These are phyloP conservation scores for Entoloma clypeatum DNA, from an alignment of 1,284 basidiomycete species.

Conservation along the genomic window DNA sequence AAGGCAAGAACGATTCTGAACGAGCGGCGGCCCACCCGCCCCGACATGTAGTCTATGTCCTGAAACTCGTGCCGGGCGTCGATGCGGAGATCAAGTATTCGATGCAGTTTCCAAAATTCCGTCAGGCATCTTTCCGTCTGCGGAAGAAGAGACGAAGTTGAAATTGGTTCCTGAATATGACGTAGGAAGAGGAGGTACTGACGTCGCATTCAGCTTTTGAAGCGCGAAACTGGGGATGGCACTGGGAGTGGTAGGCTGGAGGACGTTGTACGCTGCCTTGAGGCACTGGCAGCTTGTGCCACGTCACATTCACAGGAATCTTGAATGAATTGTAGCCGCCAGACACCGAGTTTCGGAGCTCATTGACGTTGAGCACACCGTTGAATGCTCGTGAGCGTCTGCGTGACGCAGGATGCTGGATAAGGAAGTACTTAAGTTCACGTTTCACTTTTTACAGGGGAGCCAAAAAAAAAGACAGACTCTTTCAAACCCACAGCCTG, in stretches of 20 bases:
- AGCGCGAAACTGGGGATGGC: not conserved
- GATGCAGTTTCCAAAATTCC: constrained; percentile 14
- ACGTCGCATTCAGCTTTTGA: constrained; percentile 12
- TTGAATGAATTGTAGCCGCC: not conserved
- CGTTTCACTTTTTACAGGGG: not conserved
- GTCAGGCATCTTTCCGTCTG: constrained; percentile 14
- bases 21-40: too few species aligned
- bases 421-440: not conserved
- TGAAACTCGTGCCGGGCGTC: too few species aligned
- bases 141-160: not conserved
- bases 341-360: constrained; percentile 4
- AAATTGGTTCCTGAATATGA: not conserved
- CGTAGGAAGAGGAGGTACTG: constrained; percentile 1
- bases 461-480: constrained; percentile 11
- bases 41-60: too few species aligned
- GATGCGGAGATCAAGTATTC: not conserved
- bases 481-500: constrained; percentile 17
- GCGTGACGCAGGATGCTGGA: constrained; percentile 16
- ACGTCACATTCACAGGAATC: constrained; percentile 12
- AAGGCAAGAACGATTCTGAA: too few species aligned
- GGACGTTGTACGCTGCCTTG: constrained; percentile 14
- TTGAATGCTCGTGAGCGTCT: constrained; percentile 15
- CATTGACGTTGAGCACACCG: constrained; percentile 11
- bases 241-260: constrained; percentile 10
- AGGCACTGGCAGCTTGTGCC: constrained; percentile 15